Evolutionary conservation across 441 rosid species (phyloP).

Genomic region (Erysimum cheiri): DNA sequence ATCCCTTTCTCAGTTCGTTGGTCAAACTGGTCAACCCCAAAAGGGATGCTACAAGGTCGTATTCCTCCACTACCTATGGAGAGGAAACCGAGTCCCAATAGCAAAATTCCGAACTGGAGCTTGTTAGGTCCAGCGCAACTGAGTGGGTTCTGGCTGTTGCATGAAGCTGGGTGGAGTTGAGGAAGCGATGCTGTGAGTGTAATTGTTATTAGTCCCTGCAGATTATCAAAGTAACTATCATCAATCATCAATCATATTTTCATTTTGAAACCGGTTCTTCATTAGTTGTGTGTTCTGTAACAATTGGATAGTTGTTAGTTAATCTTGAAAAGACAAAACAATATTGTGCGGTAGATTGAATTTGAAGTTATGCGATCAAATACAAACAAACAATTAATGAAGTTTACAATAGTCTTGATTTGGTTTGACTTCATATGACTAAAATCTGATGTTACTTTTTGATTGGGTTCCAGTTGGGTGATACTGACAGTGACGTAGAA

Average conservation of each 20-base stretch:
- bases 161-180: constrained; percentile 65
- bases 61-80: constrained; percentile 94
- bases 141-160: constrained; percentile 42
- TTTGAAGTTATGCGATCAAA: neutral
- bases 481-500: constrained; percentile 30
- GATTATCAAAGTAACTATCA: neutral
- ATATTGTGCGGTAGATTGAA: neutral
- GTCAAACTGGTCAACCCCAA: constrained; percentile 96
- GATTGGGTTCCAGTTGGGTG: constrained; percentile 12
- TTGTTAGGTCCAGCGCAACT: constrained; percentile 51
- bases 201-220: constrained; percentile 73
- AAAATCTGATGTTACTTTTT: constrained; percentile 21
- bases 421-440: constrained; percentile 28
- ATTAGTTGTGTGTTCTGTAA: constrained; percentile 1
- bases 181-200: constrained; percentile 81
- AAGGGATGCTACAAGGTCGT: constrained; percentile 91
- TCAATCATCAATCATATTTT: constrained; percentile 16
- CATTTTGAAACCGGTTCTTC: neutral
- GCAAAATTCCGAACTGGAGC: constrained; percentile 65
- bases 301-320: constrained; percentile 9
- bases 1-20: constrained; percentile 72
- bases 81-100: constrained; percentile 62
- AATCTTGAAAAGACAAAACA: neutral
- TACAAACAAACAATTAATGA: neutral
- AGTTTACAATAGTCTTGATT: constrained; percentile 13